These are phyloP conservation scores for Solanum chaucha DNA, from an alignment of 257 asterid genomes.

Conservation along the genomic window DNA sequence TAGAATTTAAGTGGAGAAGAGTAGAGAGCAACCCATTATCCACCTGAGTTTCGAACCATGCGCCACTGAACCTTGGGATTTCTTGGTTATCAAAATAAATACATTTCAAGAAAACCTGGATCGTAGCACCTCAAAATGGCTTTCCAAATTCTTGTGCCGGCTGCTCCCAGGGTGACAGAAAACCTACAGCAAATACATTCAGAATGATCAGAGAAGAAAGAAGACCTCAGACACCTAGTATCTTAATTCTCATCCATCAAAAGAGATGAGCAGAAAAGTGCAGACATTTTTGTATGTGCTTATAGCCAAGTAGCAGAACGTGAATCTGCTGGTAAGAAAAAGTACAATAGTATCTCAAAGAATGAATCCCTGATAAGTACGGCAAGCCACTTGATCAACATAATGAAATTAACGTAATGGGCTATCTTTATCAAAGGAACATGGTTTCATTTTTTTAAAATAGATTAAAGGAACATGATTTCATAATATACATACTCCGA, in stretches of 20 bases:
- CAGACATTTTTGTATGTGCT: background rate
- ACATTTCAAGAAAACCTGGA: background rate
- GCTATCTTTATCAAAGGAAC: background rate
- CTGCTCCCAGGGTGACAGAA: slow-evolving; percentile 47
- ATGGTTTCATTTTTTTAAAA: background rate
- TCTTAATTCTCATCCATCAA: background rate
- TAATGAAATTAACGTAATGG: background rate
- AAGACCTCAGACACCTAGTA: background rate
- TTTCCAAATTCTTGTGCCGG: slow-evolving; percentile 42
- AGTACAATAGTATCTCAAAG: background rate
- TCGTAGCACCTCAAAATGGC: slow-evolving; percentile 28
- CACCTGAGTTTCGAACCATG: background rate
- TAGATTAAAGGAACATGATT: background rate
- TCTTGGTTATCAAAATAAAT: background rate
- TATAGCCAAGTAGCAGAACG: background rate
- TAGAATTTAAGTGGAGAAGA: background rate
- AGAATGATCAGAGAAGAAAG: slow-evolving; percentile 2
- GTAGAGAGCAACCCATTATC: background rate
- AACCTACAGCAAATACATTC: slow-evolving; percentile 20
- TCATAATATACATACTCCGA: background rate
- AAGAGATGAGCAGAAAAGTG: background rate
- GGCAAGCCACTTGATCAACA: background rate
- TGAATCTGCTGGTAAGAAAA: background rate
- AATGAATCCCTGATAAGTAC: background rate
- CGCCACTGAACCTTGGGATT: background rate